phyloP scores from a whole-genome alignment of 2,329 filamentous ascomycete species.

The Penicillium sp. region DNA sequence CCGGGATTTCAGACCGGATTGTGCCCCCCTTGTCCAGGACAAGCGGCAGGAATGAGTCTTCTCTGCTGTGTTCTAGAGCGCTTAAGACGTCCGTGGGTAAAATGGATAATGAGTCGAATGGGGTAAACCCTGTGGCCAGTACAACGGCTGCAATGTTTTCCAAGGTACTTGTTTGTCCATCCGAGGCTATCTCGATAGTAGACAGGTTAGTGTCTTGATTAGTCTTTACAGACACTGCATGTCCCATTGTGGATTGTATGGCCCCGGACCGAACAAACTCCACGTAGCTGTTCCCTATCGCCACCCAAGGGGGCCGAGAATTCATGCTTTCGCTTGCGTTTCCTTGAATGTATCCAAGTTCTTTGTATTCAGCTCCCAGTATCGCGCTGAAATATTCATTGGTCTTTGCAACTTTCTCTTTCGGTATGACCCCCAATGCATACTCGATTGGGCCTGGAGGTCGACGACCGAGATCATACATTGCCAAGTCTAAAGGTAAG shows the following conservation, averaged over 20 bases:
- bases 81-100: constrained; percentile 58
- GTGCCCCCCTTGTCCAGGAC: constrained; percentile 68
- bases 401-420: constrained; percentile 55
- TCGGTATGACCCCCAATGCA: constrained; percentile 62
- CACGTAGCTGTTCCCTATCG: constrained; percentile 69
- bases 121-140: constrained; percentile 73
- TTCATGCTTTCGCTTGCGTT: constrained; percentile 41
- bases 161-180: constrained; percentile 46
- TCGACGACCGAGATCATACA: constrained; percentile 68
- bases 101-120: constrained; percentile 63
- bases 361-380: constrained; percentile 48
- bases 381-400: constrained; percentile 51
- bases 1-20: constrained; percentile 59
- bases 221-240: constrained; percentile 19
- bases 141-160: constrained; percentile 65
- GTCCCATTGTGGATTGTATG: constrained; percentile 54
- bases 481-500: constrained; percentile 68
- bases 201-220: constrained; percentile 1
- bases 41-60: constrained; percentile 59
- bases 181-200: constrained; percentile 38
- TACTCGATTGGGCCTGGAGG: constrained; percentile 60
- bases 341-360: constrained; percentile 39
- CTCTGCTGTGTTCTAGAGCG: constrained; percentile 58
- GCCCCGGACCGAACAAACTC: constrained; percentile 69
- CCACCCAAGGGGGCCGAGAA: constrained; percentile 62